Percentiles rank a stretch among this genome's conserved stretches.
Conservation (phyloP, 1,139 yeast species). For the Nakaseomyces kungkrabaensis region DNA sequence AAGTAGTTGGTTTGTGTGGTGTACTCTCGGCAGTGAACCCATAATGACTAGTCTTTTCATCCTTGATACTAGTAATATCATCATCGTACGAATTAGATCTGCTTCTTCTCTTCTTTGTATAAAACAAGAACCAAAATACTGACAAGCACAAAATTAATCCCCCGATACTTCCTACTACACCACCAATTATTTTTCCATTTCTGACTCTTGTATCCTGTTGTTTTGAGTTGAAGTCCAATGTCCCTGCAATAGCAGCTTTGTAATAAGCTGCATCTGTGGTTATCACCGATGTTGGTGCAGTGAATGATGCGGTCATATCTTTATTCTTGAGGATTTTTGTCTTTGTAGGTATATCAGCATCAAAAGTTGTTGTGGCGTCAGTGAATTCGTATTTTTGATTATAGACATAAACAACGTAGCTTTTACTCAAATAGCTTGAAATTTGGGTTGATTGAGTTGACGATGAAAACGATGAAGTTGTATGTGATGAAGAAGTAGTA, state of each 20-base stretch:
- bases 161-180: slow-evolving; percentile 6
- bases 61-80: slow-evolving; percentile 1
- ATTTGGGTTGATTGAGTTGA: neutral
- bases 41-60: slow-evolving; percentile 1
- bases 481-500: too few relatives aligned
- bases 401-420: neutral
- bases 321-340: neutral
- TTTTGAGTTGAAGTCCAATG: slow-evolving; percentile 3
- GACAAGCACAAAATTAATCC: slow-evolving; percentile 2
- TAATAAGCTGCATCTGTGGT: slow-evolving; percentile 6
- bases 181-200: slow-evolving; percentile 4
- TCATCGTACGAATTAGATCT: slow-evolving; percentile 1
- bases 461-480: neutral
- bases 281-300: slow-evolving; percentile 1
- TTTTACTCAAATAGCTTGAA: neutral
- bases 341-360: slow-evolving; percentile 6
- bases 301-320: slow-evolving; percentile 1
- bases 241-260: slow-evolving; percentile 5
- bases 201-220: neutral
- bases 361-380: slow-evolving; percentile 6
- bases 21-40: neutral
- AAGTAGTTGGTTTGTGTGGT: neutral
- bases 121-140: slow-evolving; percentile 4
- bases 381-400: slow-evolving; percentile 8
- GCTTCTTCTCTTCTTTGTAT: neutral